Evolutionary conservation across 441 rosid genomes (phyloP).

Genomic region (Arabidopsis hybrid): DNA sequence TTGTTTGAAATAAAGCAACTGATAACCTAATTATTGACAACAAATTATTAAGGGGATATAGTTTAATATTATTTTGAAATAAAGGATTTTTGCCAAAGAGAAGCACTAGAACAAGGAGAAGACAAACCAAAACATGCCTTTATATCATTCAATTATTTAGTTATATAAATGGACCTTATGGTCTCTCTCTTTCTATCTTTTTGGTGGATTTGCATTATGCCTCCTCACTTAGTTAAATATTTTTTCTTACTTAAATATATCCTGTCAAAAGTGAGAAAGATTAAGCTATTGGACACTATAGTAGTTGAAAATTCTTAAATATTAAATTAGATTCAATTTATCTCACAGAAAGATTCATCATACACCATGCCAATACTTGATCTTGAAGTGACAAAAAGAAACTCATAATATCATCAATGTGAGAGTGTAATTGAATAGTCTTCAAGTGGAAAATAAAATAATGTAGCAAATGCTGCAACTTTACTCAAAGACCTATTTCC

Average conservation of each 20-base stretch:
- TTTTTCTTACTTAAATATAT: constrained; percentile 29
- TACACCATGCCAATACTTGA: constrained; percentile 44
- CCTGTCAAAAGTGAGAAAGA: constrained; percentile 38
- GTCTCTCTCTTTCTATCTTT: constrained; percentile 44
- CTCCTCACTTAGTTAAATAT: constrained; percentile 34
- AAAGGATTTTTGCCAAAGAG: constrained; percentile 36
- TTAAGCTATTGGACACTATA: constrained; percentile 2
- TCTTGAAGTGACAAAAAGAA: constrained; percentile 47
- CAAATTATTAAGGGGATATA: constrained; percentile 29
- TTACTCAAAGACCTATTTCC: constrained; percentile 36
- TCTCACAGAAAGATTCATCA: constrained; percentile 37
- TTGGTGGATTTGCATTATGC: constrained; percentile 51
- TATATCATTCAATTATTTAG: constrained; percentile 38
- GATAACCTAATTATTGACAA: constrained; percentile 44
- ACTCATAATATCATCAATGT: constrained; percentile 39
- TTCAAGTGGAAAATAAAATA: constrained; percentile 47
- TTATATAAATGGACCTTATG: constrained; percentile 29
- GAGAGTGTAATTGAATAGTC: constrained; percentile 42
- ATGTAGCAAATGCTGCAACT: constrained; percentile 44
- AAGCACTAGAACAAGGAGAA: constrained; percentile 56
- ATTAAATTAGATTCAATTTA: constrained; percentile 32
- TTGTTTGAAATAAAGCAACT: constrained; percentile 36
- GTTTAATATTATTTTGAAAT: constrained; percentile 13
- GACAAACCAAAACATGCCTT: constrained; percentile 59
- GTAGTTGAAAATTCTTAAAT: constrained; percentile 31